Evolutionary conservation across 192 early-diverging fungal species (phyloP).

Genomic region (Haplosporangium gracile): DNA sequence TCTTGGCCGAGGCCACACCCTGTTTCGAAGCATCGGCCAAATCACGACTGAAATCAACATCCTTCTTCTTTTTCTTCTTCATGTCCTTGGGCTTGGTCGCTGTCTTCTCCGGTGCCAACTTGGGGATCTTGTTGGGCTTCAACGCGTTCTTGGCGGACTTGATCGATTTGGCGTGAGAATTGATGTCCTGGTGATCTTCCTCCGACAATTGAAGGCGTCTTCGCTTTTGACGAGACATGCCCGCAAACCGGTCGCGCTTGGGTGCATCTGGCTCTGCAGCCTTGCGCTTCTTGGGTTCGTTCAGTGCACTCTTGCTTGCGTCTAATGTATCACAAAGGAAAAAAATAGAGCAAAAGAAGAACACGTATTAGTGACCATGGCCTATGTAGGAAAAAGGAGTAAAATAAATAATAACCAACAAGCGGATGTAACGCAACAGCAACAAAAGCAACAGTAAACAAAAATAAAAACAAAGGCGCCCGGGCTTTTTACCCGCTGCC

Average conservation of each 20-base stretch:
- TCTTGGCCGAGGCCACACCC: constrained; percentile 56
- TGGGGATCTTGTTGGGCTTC: constrained; percentile 54
- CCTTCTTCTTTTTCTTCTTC: constrained; percentile 56
- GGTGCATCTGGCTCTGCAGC: constrained; percentile 43
- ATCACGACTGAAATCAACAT: constrained; percentile 60
- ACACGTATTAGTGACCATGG: not conserved
- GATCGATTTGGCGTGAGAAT: constrained; percentile 55
- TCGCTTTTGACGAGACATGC: constrained; percentile 62
- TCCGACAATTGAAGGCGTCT: constrained; percentile 61
- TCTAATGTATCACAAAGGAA: constrained; percentile 13
- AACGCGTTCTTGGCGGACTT: constrained; percentile 65
- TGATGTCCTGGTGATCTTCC: constrained; percentile 61
- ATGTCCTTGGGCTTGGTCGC: constrained; percentile 30
- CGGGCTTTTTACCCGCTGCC: constrained; percentile 62
- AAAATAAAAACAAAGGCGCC: constrained; percentile 3
- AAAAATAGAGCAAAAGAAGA: not conserved
- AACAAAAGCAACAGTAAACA: not conserved
- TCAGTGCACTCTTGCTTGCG: constrained; percentile 24
- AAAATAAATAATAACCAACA: not conserved
- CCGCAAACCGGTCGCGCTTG: constrained; percentile 62
- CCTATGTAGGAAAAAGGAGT: not conserved
- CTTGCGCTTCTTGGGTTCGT: constrained; percentile 57
- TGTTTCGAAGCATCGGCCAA: constrained; percentile 58
- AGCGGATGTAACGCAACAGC: not conserved
- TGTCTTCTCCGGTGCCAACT: constrained; percentile 26